These are phyloP conservation scores for Spencermartinsiella europaea DNA, from an alignment of 805 yeast genomes.

Conservation along the genomic window DNA sequence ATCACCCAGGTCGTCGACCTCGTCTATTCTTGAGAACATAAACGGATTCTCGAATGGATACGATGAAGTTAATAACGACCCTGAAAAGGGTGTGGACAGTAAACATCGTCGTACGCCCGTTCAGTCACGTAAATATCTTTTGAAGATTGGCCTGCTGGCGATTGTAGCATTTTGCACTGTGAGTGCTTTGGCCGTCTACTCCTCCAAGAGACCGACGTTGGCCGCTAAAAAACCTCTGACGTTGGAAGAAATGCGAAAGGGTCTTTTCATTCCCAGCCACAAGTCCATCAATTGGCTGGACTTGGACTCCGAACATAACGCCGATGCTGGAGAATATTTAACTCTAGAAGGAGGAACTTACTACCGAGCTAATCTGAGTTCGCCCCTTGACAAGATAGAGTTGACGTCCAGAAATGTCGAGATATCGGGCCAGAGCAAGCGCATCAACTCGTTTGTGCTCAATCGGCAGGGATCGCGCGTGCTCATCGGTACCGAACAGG, in stretches of 20 bases:
- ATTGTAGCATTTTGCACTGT: background rate
- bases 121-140: background rate
- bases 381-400: slow-evolving; percentile 8
- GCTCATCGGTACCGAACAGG: slow-evolving; percentile 48
- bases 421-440: slow-evolving; percentile 38
- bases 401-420: slow-evolving; percentile 29
- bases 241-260: slow-evolving; percentile 47
- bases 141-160: background rate
- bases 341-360: slow-evolving; percentile 37
- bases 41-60: slow-evolving; percentile 2
- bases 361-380: slow-evolving; percentile 44
- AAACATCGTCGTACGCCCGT: background rate
- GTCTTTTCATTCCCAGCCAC: slow-evolving; percentile 48
- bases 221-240: slow-evolving; percentile 26
- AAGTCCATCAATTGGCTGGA: slow-evolving; percentile 67
- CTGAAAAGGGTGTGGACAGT: background rate
- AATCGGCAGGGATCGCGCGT: slow-evolving; percentile 45
- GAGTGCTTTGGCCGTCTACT: background rate
- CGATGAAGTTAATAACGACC: background rate
- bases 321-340: slow-evolving; percentile 67
- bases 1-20: slow-evolving; percentile 17
- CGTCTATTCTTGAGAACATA: slow-evolving; percentile 18
- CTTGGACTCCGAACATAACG: slow-evolving; percentile 41
- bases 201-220: background rate
- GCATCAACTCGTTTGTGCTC: slow-evolving; percentile 40